Percentiles rank a stretch among this genome's conserved stretches.
Evolutionary conservation across 1,284 basidiomycete species (phyloP).

Genomic region (Thecaphora thlaspeos): DNA sequence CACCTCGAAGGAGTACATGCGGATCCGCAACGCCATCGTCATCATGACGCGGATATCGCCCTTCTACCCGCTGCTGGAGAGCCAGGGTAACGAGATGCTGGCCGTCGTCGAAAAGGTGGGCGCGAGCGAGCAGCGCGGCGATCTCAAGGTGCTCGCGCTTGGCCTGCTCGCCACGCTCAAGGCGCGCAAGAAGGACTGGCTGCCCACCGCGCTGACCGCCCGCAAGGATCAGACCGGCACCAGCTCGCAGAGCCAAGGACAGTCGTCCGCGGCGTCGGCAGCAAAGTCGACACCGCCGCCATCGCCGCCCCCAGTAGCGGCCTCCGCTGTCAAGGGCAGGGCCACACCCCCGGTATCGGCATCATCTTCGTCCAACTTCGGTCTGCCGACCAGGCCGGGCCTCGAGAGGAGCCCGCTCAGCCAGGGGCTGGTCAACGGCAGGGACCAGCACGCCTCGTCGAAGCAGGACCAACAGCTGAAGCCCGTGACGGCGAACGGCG

Average conservation of each 20-base stretch:
- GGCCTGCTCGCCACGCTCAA: conserved; percentile 53
- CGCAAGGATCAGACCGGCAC: conserved; percentile 2
- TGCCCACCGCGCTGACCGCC: conserved; percentile 26
- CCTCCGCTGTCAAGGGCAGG: not conserved
- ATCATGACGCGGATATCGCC: conserved; percentile 50
- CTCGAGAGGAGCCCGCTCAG: not conserved
- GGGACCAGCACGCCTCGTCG: not conserved
- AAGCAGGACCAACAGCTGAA: too few species aligned
- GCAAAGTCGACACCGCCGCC: conserved; percentile 1
- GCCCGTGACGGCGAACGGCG: not conserved
- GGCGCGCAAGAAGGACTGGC: conserved; percentile 44
- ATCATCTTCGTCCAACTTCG: conserved; percentile 8
- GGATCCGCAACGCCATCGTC: conserved; percentile 54
- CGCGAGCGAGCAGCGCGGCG: conserved; percentile 44
- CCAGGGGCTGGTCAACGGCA: not conserved
- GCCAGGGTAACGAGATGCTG: conserved; percentile 42
- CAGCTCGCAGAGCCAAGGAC: conserved; percentile 1
- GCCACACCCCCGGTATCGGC: conserved; percentile 1
- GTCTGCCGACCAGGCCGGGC: not conserved
- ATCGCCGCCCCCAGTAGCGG: not conserved
- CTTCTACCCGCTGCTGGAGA: conserved; percentile 42
- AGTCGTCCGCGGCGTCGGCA: not conserved
- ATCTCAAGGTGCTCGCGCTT: conserved; percentile 53
- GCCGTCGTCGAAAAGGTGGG: conserved; percentile 31
- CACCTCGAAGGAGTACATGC: conserved; percentile 51